Evolutionary conservation across 148 eudicot genomes (phyloP).

Genomic region (Camellia sinensis): DNA sequence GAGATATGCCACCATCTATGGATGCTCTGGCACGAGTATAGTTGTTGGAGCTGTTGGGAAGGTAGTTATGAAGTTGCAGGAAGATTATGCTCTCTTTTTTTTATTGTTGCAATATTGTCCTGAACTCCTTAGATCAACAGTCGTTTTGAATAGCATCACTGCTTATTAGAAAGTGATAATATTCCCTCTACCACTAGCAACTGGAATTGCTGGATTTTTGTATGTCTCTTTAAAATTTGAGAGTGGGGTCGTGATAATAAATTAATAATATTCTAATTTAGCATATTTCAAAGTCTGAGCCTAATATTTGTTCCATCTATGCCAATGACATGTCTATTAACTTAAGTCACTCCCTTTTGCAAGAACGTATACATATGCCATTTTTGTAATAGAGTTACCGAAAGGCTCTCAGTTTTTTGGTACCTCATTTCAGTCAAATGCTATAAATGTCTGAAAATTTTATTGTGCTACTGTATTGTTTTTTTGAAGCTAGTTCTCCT

Average conservation of each 20-base stretch:
- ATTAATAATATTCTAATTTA: not conserved
- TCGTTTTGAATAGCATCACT: not conserved
- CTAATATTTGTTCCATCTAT: not conserved
- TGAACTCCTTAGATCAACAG: not conserved
- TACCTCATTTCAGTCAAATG: not conserved
- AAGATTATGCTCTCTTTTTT: not conserved
- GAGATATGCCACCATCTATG: slow-evolving; percentile 85
- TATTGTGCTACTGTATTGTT: not conserved
- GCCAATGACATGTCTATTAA: not conserved
- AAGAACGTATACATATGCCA: not conserved
- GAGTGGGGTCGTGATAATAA: not conserved
- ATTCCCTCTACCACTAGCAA: not conserved
- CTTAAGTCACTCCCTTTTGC: not conserved
- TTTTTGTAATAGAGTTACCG: not conserved
- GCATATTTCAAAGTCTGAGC: not conserved
- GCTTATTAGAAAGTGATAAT: slow-evolving; percentile 1
- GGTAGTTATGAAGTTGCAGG: slow-evolving; percentile 40
- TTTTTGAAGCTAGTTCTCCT: not conserved
- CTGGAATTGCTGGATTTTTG: not conserved
- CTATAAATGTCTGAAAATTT: not conserved
- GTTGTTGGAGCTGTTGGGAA: slow-evolving; percentile 97
- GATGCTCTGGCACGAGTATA: slow-evolving; percentile 93
- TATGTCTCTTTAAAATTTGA: not conserved
- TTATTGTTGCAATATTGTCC: not conserved
- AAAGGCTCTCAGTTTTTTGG: not conserved